Percentiles rank a stretch among this genome's conserved stretches.
These are phyloP conservation scores for Xylariaceae sp. DNA, from an alignment of 2,329 filamentous ascomycete genomes.

Conservation along the genomic window DNA sequence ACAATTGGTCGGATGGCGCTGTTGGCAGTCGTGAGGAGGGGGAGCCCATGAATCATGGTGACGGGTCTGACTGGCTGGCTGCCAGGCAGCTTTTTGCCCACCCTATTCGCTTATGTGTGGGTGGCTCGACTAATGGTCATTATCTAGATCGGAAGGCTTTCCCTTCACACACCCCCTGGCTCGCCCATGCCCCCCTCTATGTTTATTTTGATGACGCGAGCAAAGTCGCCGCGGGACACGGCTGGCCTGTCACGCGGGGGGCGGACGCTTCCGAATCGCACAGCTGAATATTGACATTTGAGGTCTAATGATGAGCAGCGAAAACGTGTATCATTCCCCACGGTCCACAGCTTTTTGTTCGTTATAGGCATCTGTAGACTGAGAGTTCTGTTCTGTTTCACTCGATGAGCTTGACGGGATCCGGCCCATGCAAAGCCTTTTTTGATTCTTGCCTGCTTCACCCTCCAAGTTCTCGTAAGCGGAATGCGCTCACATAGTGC, in stretches of 20 bases:
- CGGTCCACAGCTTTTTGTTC: not conserved
- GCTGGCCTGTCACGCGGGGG: not conserved
- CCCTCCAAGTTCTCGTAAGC: not conserved
- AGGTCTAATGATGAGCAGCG: not conserved
- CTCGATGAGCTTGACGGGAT: not conserved
- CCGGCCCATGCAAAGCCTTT: not conserved
- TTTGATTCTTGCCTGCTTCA: not conserved
- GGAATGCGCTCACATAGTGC: not conserved
- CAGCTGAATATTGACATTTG: not conserved
- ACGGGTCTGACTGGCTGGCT: slow-evolving; percentile 5
- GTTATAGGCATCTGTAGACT: not conserved
- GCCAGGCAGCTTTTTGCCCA: not conserved
- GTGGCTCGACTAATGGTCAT: not conserved
- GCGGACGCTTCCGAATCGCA: slow-evolving; percentile 2
- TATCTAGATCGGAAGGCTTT: not conserved
- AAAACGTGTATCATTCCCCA: slow-evolving; percentile 8
- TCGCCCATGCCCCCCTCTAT: not conserved
- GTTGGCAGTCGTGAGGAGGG: slow-evolving; percentile 1
- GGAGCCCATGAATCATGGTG: not conserved
- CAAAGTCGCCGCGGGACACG: slow-evolving; percentile 4
- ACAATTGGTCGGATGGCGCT: slow-evolving; percentile 2
- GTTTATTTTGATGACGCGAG: slow-evolving; percentile 21
- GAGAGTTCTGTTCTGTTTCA: not conserved
- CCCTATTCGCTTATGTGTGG: not conserved
- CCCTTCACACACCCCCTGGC: not conserved